phyloP scores from a whole-genome alignment of 2,329 filamentous ascomycete species.

The Colletotrichum tropicale region DNA sequence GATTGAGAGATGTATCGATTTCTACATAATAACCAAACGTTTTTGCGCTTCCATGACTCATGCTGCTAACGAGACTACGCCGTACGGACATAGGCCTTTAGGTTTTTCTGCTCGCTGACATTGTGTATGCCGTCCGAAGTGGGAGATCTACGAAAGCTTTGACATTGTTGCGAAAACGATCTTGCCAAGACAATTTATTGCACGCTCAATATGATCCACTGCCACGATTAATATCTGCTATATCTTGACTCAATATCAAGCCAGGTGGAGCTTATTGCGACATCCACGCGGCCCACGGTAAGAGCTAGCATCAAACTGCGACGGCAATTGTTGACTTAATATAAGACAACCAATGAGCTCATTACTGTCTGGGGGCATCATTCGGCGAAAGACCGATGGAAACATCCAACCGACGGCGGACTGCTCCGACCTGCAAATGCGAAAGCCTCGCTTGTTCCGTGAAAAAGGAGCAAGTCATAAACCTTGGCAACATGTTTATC shows the following conservation, averaged over 20 bases:
- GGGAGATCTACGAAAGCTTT: background rate
- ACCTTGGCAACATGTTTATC: too few relatives aligned
- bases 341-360: background rate
- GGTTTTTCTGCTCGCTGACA: background rate
- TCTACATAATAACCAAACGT: background rate
- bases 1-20: accelerated
- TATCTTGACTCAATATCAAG: background rate
- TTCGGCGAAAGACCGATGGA: background rate
- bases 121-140: background rate
- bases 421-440: background rate
- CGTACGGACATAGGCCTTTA: background rate
- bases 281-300: background rate
- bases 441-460: background rate
- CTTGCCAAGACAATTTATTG: background rate
- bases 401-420: background rate
- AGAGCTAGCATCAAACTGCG: background rate
- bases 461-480: background rate
- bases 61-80: background rate
- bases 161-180: background rate
- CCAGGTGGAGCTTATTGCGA: background rate
- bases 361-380: background rate
- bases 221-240: background rate
- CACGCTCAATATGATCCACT: background rate
- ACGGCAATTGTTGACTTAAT: background rate
- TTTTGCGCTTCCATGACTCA: background rate